Conservation (phyloP, 805 yeast species). For the Cephaloascus fragrans region DNA sequence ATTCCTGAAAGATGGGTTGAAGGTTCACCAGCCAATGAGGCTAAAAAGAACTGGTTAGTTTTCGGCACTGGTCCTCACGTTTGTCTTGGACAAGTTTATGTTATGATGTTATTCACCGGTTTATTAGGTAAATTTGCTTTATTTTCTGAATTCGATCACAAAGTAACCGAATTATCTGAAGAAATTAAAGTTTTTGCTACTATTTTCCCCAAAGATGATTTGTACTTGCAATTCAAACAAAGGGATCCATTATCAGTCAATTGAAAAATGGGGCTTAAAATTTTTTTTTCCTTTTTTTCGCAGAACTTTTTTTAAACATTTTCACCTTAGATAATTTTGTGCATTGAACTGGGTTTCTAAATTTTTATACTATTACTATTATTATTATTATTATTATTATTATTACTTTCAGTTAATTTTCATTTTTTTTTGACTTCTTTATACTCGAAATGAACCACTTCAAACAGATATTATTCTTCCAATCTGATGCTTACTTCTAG, state of each 20-base stretch:
- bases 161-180: constrained; percentile 77
- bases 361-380: no score
- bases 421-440: no score
- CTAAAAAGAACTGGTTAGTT: constrained; percentile 88
- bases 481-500: no score
- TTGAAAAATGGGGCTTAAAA: no score
- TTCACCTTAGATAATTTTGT: no score
- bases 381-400: no score
- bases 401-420: no score
- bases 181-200: constrained; percentile 95
- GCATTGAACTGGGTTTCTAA: no score
- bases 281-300: no score
- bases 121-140: constrained; percentile 86
- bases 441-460: no score
- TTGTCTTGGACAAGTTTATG: constrained; percentile 92
- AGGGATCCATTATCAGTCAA: constrained; percentile 50
- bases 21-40: constrained; percentile 66
- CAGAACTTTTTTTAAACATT: no score
- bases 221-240: constrained; percentile 62
- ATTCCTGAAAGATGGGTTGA: constrained; percentile 93
- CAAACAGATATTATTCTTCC: no score
- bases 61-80: constrained; percentile 97
- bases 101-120: constrained; percentile 79
- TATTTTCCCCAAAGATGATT: constrained; percentile 94
- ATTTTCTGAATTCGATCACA: constrained; percentile 72